Percentiles rank a stretch among this genome's conserved stretches.
Conservation (phyloP, 805 yeast species). For the Candida xyloterini region DNA sequence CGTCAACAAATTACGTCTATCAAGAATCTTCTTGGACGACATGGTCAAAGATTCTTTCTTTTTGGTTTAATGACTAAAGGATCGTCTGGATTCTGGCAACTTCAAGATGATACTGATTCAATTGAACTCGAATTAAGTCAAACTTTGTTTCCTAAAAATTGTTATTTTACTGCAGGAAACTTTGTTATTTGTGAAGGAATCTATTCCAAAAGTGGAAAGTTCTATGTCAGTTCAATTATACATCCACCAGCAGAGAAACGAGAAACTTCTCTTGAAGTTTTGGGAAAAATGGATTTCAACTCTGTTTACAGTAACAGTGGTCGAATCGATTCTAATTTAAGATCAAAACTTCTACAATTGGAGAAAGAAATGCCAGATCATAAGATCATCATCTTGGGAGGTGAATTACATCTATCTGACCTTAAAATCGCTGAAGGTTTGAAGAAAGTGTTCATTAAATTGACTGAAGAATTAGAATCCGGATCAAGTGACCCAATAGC, state of each 20-base stretch:
- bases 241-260: constrained; percentile 90
- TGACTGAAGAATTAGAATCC: constrained; percentile 49
- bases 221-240: constrained; percentile 71
- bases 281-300: constrained; percentile 73
- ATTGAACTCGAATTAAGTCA: constrained; percentile 66
- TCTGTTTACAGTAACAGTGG: constrained; percentile 30
- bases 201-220: constrained; percentile 65
- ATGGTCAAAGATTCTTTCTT: constrained; percentile 68
- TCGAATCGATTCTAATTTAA: constrained; percentile 60
- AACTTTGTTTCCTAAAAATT: constrained; percentile 58
- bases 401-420: constrained; percentile 67
- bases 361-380: constrained; percentile 59
- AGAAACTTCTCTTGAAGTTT: constrained; percentile 59
- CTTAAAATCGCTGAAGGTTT: constrained; percentile 58
- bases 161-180: constrained; percentile 72
- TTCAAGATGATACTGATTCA: constrained; percentile 79
- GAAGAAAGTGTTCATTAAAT: constrained; percentile 52
- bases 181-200: constrained; percentile 82
- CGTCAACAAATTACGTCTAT: constrained; percentile 57
- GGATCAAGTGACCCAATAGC: constrained; percentile 49
- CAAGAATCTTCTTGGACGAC: constrained; percentile 83
- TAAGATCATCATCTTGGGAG: constrained; percentile 68
- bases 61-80: constrained; percentile 72
- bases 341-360: constrained; percentile 48
- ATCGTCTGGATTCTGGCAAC: constrained; percentile 62